Evolutionary conservation across 345 rosid genomes (phyloP), one percentile per base, ranked within the genome.

Genomic region (Boechera stricta): DNA sequence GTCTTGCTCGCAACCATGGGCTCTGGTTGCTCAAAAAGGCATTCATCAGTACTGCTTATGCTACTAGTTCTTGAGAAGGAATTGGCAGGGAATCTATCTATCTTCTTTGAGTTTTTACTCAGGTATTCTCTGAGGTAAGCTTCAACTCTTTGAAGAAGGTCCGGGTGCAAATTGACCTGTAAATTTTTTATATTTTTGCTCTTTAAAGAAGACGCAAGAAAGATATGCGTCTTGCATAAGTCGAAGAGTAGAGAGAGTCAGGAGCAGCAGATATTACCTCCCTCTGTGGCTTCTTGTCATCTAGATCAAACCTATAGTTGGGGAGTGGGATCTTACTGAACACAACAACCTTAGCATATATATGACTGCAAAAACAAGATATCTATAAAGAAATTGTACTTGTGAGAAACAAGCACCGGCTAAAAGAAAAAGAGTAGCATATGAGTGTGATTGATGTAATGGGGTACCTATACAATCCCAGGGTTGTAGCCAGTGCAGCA

Each of bases 291-390:
- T 89, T 91, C 88, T 84, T 88, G 52, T 90, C 91, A 84, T 94
- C 98, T 80, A 94, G 77, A 80, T 94, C 97, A 83, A 87, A 94
- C 86, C 98, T 85, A 86, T 94, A 94, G 84, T 94, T 94, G 64
- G 98, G 98, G 72, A 94, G 82, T 39, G 97, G 97, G 68, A 81
- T 82, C 86, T 94, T 94, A 82, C 98, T 94, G 73, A 90, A 82
- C 62, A 92, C 98, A 68, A 86, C 92, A 63, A 82, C 91, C 81
- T 89, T 94, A 38, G 86, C 84, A 81, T 94, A 94, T 10, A 83
- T 67, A 82, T 87, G 97, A 82, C 98, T 94, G 89, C 83, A 79
- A 80, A 78, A 63, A 73, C 24, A 42, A 57, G 26, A 79, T 18
- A 8, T 55, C 49, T 13, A 74, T 38, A 55, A 82, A 42, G 81